Evolutionary conservation across 805 yeast genomes (phyloP), one percentile per base, ranked within the genome.

Genomic region (Torulaspora franciscae): DNA sequence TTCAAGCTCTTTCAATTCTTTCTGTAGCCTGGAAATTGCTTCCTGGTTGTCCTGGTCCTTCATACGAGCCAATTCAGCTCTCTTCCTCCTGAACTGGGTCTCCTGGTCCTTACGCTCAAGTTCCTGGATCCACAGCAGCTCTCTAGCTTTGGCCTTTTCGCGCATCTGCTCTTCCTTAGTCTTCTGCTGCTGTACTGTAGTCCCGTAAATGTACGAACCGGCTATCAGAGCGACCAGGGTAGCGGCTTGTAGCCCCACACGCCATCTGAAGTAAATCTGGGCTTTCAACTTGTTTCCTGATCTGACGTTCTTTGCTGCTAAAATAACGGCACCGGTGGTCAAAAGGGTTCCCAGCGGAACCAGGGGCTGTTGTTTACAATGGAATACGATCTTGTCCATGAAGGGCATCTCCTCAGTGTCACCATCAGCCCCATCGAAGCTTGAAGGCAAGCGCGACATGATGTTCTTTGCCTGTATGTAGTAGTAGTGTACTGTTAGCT

Each of bases 181-280:
- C 50, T 72, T 69, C 52, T 70, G 71, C 41, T 73, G 72, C 30
- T 64, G 71, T 22, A 71, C 63, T 23, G 65, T 57, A 24, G 76
- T 77, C 49, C 86, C 89, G 63, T 77, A 86, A 47, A 75, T 70
- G 54, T 73, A 72, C 4, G 95, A 89, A 33, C 96, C 97, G 9
- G 79, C 80, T 5, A 89, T 82, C 40, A 90, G 70, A 0, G 96
- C 95, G 11, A 80, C 81, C 33, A 90, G 69, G 0, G 97, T 90
- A 46, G 83, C 77, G 3, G 85, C 87, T 67, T 90, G 97, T 55
- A 88, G 74, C 0, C 78, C 93, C 37, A 90, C 91, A 72, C 97
- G 83, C 79, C 88, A 86, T 55, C 91, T 75, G 72, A 87, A 90
- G 79, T 86, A 89, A 39, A 77, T 76, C 67, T 90, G 95, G 0